phyloP scores from a whole-genome alignment of 352 stramenopile species.

The Plasmopara viticola region DNA sequence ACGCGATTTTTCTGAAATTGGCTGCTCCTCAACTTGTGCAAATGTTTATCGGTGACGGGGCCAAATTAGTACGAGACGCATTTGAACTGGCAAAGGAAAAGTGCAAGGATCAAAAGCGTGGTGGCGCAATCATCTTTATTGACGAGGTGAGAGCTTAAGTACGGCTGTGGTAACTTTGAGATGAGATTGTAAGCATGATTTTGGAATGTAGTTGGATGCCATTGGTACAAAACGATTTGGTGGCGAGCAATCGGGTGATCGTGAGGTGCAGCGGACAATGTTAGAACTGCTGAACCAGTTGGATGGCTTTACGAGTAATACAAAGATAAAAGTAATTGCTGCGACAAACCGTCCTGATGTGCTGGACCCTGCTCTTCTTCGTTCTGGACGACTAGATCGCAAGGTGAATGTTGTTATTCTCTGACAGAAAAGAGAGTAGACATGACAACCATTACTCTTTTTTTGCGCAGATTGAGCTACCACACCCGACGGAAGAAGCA shows the following conservation, averaged over 20 bases:
- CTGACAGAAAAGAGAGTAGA: neutral
- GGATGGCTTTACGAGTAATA: slow-evolving; percentile 97
- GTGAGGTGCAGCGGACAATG: slow-evolving; percentile 98
- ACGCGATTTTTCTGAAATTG: slow-evolving; percentile 98
- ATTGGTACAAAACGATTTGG: slow-evolving; percentile 99
- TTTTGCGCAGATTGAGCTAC: slow-evolving; percentile 92
- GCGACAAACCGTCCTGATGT: slow-evolving; percentile 96
- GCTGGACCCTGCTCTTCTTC: slow-evolving; percentile 94
- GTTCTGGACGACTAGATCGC: slow-evolving; percentile 88
- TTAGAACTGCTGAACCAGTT: slow-evolving; percentile 97
- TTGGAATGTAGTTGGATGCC: slow-evolving; percentile 87
- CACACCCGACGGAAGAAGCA: slow-evolving; percentile 95
- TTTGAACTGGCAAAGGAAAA: slow-evolving; percentile 96
- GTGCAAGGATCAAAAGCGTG: slow-evolving; percentile 82
- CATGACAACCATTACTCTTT: neutral
- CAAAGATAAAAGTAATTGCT: slow-evolving; percentile 99
- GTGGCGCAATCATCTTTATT: slow-evolving; percentile 99
- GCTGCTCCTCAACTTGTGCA: slow-evolving; percentile 96
- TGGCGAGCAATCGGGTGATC: slow-evolving; percentile 93
- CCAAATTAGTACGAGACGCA: slow-evolving; percentile 96
- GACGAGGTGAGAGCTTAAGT: slow-evolving; percentile 76
- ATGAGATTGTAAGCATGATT: neutral
- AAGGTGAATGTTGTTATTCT: slow-evolving; percentile 63
- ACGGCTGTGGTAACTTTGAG: neutral
- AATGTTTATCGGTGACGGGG: slow-evolving; percentile 99